Evolutionary conservation across 73 alveolate genomes (phyloP).

Genomic region (Paramecium octaurelia): DNA sequence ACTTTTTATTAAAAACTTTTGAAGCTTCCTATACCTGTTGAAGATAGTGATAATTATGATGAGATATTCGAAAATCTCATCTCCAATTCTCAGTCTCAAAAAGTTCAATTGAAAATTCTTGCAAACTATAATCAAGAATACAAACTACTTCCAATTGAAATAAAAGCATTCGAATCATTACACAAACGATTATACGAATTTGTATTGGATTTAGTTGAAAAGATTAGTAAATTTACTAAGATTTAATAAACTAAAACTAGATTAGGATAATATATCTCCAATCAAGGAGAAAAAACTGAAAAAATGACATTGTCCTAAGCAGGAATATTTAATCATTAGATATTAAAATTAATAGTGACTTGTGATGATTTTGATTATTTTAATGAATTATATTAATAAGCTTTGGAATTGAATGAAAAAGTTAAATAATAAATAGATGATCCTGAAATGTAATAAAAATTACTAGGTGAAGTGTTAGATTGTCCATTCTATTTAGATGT

Average conservation of each 20-base stretch:
- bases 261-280: background rate
- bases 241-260: conserved; percentile 14
- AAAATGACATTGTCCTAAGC: conserved; percentile 4
- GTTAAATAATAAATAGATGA: background rate
- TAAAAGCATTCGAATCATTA: background rate
- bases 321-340: background rate
- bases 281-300: conserved; percentile 27
- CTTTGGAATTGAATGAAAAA: conserved; percentile 7
- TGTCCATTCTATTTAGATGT: conserved; percentile 36
- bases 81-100: background rate
- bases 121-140: background rate
- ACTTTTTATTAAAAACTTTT: background rate
- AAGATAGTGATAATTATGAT: background rate
- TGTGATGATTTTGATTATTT: conserved; percentile 35
- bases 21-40: conserved; percentile 7
- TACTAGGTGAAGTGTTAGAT: conserved; percentile 17
- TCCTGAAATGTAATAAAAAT: background rate
- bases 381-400: background rate
- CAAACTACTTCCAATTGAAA: background rate
- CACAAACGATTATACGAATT: conserved; percentile 9
- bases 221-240: background rate
- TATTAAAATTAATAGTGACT: background rate
- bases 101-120: background rate
- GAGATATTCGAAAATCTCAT: background rate
- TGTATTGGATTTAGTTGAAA: background rate